A percentile compares a stretch with the other conserved stretches of the same genome.
phyloP scores from a whole-genome alignment of 2,329 filamentous ascomycete species.

The Pseudovirgaria hyperparasitica region DNA sequence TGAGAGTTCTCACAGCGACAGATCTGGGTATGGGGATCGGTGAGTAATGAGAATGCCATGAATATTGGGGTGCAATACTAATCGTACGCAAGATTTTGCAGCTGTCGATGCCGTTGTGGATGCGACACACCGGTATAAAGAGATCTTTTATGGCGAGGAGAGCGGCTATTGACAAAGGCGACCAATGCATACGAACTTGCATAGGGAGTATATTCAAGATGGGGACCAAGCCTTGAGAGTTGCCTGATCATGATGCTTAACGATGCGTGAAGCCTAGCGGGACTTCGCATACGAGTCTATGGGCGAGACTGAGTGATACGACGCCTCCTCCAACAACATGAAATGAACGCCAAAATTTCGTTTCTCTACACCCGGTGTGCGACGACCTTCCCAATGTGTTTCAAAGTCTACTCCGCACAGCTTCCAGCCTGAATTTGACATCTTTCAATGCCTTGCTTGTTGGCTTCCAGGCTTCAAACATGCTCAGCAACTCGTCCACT shows the following conservation, averaged over 20 bases:
- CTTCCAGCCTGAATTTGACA: conserved; percentile 88
- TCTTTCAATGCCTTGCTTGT: conserved; percentile 84
- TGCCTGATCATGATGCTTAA: too few species aligned
- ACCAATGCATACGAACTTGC: too few species aligned
- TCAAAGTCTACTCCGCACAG: conserved; percentile 75
- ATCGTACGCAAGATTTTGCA: conserved; percentile 49
- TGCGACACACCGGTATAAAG: conserved; percentile 66
- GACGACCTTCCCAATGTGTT: too few species aligned
- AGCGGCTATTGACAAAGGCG: too few species aligned
- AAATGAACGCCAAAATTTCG: too few species aligned
- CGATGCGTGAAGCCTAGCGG: too few species aligned
- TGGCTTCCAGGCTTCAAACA: conserved; percentile 93
- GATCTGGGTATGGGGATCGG: conserved; percentile 59
- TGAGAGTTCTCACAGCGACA: conserved; percentile 56
- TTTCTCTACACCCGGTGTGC: too few species aligned
- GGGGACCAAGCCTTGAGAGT: too few species aligned
- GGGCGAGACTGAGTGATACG: too few species aligned
- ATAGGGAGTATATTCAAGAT: too few species aligned
- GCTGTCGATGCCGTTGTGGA: conserved; percentile 72
- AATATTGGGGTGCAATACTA: neutral
- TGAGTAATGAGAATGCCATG: conserved; percentile 32
- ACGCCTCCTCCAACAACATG: too few species aligned
- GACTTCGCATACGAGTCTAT: too few species aligned
- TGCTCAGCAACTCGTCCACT: conserved; percentile 62
- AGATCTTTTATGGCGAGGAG: conserved; percentile 59